Conservation (phyloP, 345 rosid genomes). For the Salix caprea region DNA sequence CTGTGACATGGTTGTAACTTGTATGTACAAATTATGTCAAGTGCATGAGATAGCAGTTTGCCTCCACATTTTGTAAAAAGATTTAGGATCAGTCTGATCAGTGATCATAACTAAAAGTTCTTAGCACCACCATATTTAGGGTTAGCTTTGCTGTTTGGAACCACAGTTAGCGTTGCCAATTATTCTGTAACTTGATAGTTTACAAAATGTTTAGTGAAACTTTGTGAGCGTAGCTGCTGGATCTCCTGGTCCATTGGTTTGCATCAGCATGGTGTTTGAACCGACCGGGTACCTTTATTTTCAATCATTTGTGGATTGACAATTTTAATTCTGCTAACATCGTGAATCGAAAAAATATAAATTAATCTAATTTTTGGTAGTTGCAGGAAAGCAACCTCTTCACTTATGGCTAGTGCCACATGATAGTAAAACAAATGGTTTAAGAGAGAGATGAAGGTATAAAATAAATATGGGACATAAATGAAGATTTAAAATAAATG, state of each 20-base stretch:
- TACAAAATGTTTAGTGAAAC: not conserved
- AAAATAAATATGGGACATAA: too few species aligned
- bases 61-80: constrained; percentile 10
- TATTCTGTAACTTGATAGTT: constrained; percentile 7
- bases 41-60: not conserved
- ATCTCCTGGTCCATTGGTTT: not conserved
- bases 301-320: too few species aligned
- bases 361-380: too few species aligned
- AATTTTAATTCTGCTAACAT: too few species aligned
- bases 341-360: too few species aligned
- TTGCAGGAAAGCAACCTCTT: too few species aligned
- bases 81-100: not conserved
- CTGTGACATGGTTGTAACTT: not conserved
- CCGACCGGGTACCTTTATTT: too few species aligned
- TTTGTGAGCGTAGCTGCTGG: not conserved
- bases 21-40: not conserved
- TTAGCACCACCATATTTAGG: constrained; percentile 8
- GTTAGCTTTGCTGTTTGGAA: not conserved
- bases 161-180: constrained; percentile 9
- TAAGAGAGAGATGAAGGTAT: too few species aligned
- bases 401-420: too few species aligned
- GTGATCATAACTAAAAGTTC: not conserved
- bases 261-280: not conserved
- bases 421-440: too few species aligned
- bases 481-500: too few species aligned